Evolutionary conservation across 2,329 filamentous ascomycete genomes (phyloP), one percentile per base, ranked within the genome.

Genomic region (Teratosphaeria nubilosa): DNA sequence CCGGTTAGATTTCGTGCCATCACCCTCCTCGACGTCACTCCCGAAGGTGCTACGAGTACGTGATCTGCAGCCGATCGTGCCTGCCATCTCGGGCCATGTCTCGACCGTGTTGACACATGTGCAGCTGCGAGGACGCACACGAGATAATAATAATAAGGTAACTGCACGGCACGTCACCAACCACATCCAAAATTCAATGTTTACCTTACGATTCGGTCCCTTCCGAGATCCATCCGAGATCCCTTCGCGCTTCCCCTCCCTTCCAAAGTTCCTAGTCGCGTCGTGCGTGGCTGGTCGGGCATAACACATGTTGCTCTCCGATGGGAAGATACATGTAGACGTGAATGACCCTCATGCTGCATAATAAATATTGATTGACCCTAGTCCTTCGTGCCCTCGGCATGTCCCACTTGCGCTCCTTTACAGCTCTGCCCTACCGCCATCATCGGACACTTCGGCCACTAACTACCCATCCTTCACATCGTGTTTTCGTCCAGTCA

Each of bases 401-500:
- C 31, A 56, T 59, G 58, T 57, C 58, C 55, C 55, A 56, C 50
- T 54, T 56, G 30, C 58, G 55, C 51, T 59, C 55, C 16, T 56
- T 56, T 30, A 34, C 54, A 27, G 27, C 51, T 7, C 30, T 59
- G 30, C 58, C 24, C 16, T 22, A 27, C 22, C 41, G 54, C 13
- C 13, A 31, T 20, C 53, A 45, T 25, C 11, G 13, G 30, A 22
- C 31, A 11, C 20, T 20, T 30, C n/a, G 16, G 20, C 31, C 22
- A 32, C 9, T n/a, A 1, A 31, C 14, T 22, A 20, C 20, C 16
- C 41, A 10, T 20, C n/a, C 20, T 10, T 20, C 41, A 20, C 16
- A 3, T 48, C 20, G 41, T 10, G 4, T 53, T 3, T 22, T 16
- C 6, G 22, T 48, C 10, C 41, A 55, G 5, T 6, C 13, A 14